Percentiles rank a stretch among this genome's conserved stretches.
phyloP scores from a whole-genome alignment of 495 filamentous ascomycete species.

The Aspergillus hancockii region DNA sequence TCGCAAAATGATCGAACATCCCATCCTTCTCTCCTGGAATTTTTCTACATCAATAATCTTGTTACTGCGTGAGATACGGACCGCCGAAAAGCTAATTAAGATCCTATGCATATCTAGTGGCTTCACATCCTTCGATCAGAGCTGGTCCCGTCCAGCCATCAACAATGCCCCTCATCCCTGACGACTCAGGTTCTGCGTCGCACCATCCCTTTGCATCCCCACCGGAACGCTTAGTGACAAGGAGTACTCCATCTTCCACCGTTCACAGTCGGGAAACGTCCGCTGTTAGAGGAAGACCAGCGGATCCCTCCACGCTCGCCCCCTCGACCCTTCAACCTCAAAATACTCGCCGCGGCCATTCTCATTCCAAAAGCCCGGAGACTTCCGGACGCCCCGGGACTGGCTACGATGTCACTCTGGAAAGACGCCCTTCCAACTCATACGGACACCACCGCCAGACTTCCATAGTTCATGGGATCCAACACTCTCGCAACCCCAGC shows the following conservation, averaged over 20 bases:
- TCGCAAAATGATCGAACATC: background rate
- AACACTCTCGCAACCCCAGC: slow-evolving; percentile 88
- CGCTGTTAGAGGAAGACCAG: slow-evolving; percentile 44
- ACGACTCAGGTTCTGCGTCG: slow-evolving; percentile 43
- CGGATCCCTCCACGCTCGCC: slow-evolving; percentile 39
- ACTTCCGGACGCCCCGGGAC: slow-evolving; percentile 38
- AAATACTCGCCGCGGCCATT: slow-evolving; percentile 44
- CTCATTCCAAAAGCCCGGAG: slow-evolving; percentile 59
- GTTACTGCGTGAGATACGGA: background rate
- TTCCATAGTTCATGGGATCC: slow-evolving; percentile 90
- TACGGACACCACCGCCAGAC: slow-evolving; percentile 93
- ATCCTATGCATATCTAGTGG: slow-evolving; percentile 31
- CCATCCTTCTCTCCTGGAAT: slow-evolving; percentile 3
- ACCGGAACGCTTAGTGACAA: slow-evolving; percentile 42
- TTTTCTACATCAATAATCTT: slow-evolving; percentile 11
- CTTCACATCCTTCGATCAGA: slow-evolving; percentile 42
- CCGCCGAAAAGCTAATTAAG: slow-evolving; percentile 5
- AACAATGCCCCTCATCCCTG: slow-evolving; percentile 47
- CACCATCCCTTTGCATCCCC: slow-evolving; percentile 44
- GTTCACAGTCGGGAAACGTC: slow-evolving; percentile 51
- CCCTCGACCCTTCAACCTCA: slow-evolving; percentile 47
- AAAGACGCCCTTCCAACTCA: slow-evolving; percentile 66
- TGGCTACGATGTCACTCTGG: slow-evolving; percentile 58
- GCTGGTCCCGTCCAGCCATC: slow-evolving; percentile 44
- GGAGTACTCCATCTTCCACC: slow-evolving; percentile 52